A percentile compares a stretch with the other conserved stretches of the same genome.
phyloP scores from a whole-genome alignment of 441 rosid genomes.

The Flueggea neowawraea region DNA sequence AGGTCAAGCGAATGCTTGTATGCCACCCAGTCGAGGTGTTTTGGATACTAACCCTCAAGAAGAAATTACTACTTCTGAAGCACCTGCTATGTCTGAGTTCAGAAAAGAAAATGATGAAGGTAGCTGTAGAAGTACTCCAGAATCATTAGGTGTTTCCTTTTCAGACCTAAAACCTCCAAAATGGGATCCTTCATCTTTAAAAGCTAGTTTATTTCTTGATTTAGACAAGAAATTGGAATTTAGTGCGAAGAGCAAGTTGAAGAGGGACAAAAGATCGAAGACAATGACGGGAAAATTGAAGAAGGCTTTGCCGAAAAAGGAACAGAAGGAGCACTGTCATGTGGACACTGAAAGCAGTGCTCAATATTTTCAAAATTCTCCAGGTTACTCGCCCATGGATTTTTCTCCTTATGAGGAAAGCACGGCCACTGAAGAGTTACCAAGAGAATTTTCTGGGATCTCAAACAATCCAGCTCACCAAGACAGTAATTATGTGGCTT shows the following conservation, averaged over 20 bases:
- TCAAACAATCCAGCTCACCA: conserved; percentile 23
- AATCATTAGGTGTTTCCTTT: conserved; percentile 28
- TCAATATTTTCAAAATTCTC: conserved; percentile 39
- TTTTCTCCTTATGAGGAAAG: conserved; percentile 75
- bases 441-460: conserved; percentile 28
- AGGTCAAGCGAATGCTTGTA: conserved; percentile 22
- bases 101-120: conserved; percentile 22
- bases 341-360: conserved; percentile 27
- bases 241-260: conserved; percentile 25
- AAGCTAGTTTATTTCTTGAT: conserved; percentile 57
- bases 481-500: conserved; percentile 13
- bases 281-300: conserved; percentile 43
- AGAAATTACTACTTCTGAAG: conserved; percentile 20
- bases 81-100: conserved; percentile 13
- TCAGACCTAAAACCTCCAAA: conserved; percentile 39
- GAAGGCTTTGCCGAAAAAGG: conserved; percentile 31
- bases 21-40: conserved; percentile 18
- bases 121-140: conserved; percentile 29
- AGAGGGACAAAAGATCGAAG: conserved; percentile 46
- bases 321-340: conserved; percentile 25
- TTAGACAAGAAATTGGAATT: conserved; percentile 27
- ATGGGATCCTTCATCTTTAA: conserved; percentile 62
- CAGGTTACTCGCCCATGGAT: conserved; percentile 89
- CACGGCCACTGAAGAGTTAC: conserved; percentile 31
- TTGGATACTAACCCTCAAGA: conserved; percentile 16